phyloP scores from a whole-genome alignment of 495 filamentous ascomycete species.

The Podospora sp. region DNA sequence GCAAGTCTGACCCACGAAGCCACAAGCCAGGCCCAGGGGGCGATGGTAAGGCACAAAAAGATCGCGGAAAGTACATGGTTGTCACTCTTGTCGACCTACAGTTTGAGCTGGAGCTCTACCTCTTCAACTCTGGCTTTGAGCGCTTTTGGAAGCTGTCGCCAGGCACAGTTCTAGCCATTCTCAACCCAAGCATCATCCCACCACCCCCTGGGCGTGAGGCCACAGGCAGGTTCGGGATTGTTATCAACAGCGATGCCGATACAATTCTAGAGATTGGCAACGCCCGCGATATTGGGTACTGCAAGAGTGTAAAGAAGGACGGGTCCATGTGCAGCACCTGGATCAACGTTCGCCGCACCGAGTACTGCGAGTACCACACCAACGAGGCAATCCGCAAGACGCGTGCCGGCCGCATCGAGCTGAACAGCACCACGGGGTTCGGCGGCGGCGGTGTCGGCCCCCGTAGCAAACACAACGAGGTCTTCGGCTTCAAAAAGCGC shows the following conservation, averaged over 20 bases:
- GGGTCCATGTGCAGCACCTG: conserved; percentile 78
- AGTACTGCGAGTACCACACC: conserved; percentile 92
- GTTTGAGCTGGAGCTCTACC: conserved; percentile 87
- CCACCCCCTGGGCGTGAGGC: conserved; percentile 71
- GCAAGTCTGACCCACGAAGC: conserved; percentile 76
- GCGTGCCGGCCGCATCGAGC: conserved; percentile 72
- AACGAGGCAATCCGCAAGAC: conserved; percentile 74
- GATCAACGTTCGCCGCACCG: conserved; percentile 84
- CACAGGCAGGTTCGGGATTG: conserved; percentile 80
- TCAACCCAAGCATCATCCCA: conserved; percentile 92
- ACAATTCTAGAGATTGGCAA: conserved; percentile 87
- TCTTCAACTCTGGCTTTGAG: conserved; percentile 89
- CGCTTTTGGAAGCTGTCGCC: conserved; percentile 86
- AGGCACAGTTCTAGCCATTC: conserved; percentile 84
- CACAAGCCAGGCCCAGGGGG: conserved; percentile 64
- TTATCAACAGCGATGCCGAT: conserved; percentile 80
- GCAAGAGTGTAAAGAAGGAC: conserved; percentile 81
- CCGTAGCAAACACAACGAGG: not conserved
- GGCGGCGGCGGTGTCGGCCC: conserved; percentile 39
- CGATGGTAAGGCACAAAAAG: conserved; percentile 52
- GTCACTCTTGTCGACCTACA: conserved; percentile 83
- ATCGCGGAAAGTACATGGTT: conserved; percentile 84
- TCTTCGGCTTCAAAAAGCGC: not conserved
- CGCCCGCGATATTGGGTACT: conserved; percentile 84
- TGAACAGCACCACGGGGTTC: conserved; percentile 62